A percentile compares a stretch with the other conserved stretches of the same genome.
These are phyloP conservation scores for Hanseniaspora valbyensis DNA, from an alignment of 805 yeast species.

Conservation along the genomic window DNA sequence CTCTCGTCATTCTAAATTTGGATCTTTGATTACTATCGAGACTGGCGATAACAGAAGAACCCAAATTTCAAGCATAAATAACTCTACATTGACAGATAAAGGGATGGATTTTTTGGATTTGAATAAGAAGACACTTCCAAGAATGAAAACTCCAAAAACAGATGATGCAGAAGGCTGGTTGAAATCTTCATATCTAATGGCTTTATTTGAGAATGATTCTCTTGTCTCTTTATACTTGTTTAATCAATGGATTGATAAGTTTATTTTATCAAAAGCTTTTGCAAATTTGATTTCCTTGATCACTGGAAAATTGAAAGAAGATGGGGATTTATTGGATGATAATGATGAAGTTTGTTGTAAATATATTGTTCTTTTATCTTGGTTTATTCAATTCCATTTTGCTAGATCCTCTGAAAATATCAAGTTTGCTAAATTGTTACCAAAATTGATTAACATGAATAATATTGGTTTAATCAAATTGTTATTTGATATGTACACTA, in stretches of 20 bases:
- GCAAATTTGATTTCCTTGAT: not conserved
- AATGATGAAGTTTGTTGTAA: slow-evolving; percentile 23
- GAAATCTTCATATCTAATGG: slow-evolving; percentile 18
- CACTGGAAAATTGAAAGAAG: not conserved
- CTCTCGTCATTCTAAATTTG: slow-evolving; percentile 82
- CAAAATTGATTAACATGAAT: not conserved
- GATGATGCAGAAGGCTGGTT: slow-evolving; percentile 4
- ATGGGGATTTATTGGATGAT: not conserved
- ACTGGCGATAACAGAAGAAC: slow-evolving; percentile 44
- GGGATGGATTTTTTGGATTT: slow-evolving; percentile 9
- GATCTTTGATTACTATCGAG: slow-evolving; percentile 67
- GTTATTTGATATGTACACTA: not conserved
- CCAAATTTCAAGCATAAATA: not conserved
- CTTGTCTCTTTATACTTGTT: slow-evolving; percentile 19
- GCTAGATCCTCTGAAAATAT: slow-evolving; percentile 24
- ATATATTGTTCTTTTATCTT: slow-evolving; percentile 51
- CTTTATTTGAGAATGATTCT: slow-evolving; percentile 22
- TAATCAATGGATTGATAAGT: slow-evolving; percentile 20
- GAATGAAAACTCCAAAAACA: not conserved
- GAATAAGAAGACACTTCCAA: slow-evolving; percentile 5
- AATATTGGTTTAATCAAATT: not conserved
- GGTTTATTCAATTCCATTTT: slow-evolving; percentile 67
- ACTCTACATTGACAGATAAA: not conserved
- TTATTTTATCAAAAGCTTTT: slow-evolving; percentile 8
- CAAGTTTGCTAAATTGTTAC: slow-evolving; percentile 1